Conservation (phyloP, 2,329 filamentous ascomycete species). For the Samsoniella hepiali region DNA sequence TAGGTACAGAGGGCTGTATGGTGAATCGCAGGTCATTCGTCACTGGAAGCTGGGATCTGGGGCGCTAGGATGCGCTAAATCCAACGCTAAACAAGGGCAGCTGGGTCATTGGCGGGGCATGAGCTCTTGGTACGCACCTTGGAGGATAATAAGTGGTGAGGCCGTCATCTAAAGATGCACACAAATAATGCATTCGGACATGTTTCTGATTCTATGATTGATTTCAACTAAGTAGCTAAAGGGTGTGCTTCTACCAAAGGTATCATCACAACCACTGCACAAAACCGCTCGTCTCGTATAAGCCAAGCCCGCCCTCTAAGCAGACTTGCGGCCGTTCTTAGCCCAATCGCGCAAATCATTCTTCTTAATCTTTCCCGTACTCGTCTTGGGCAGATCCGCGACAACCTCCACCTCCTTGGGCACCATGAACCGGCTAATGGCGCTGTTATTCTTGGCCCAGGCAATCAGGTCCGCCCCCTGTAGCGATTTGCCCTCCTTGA, state of each 20-base stretch:
- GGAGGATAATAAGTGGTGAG: no score
- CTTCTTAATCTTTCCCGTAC: slow-evolving; percentile 95
- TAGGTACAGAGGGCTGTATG: no score
- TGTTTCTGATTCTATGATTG: neutral
- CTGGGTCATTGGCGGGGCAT: neutral
- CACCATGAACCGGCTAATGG: slow-evolving; percentile 89
- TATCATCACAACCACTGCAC: neutral
- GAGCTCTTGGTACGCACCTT: no score
- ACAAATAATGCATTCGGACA: neutral
- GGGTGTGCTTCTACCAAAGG: neutral
- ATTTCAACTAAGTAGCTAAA: neutral
- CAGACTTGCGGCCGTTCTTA: slow-evolving; percentile 36
- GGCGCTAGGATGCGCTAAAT: neutral
- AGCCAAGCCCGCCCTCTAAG: neutral
- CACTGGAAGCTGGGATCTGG: no score
- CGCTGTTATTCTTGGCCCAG: slow-evolving; percentile 79
- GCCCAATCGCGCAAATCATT: slow-evolving; percentile 88
- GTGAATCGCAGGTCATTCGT: neutral
- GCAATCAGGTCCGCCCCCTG: slow-evolving; percentile 64
- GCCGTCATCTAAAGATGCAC: no score
- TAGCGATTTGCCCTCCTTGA: slow-evolving; percentile 59
- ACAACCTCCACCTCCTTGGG: slow-evolving; percentile 72
- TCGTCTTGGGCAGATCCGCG: slow-evolving; percentile 89
- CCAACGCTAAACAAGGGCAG: neutral
- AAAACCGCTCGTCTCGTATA: neutral